Evolutionary conservation across 2,329 filamentous ascomycete genomes (phyloP).

Genomic region (Xylaria sp.): DNA sequence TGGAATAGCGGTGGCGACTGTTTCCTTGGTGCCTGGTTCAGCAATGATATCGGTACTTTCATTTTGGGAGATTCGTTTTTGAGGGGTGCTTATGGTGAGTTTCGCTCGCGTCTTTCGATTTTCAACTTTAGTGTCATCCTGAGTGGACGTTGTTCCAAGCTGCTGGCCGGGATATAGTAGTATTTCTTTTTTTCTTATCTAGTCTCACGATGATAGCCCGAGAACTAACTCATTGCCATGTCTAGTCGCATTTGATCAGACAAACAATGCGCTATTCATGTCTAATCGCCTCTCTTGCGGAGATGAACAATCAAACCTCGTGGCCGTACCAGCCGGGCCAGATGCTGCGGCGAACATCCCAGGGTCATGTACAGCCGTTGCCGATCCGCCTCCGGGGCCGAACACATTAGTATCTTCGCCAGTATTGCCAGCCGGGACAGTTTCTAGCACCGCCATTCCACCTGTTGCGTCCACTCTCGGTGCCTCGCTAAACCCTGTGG

Average conservation of each 20-base stretch:
- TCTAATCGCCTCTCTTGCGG: slow-evolving; percentile 42
- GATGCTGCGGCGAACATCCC: slow-evolving; percentile 43
- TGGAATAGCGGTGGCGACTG: slow-evolving; percentile 46
- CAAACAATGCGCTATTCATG: slow-evolving; percentile 48
- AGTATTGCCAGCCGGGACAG: not conserved
- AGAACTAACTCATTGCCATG: slow-evolving; percentile 4
- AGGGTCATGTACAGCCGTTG: slow-evolving; percentile 37
- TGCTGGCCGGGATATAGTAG: too few relatives aligned
- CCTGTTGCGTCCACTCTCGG: slow-evolving; percentile 1
- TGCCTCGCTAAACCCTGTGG: slow-evolving; percentile 18
- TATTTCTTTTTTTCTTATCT: not conserved
- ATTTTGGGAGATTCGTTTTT: slow-evolving; percentile 49
- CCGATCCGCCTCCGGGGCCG: not conserved
- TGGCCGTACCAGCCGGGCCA: slow-evolving; percentile 44
- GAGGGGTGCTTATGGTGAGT: slow-evolving; percentile 48
- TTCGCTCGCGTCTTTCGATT: not conserved
- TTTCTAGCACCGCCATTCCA: slow-evolving; percentile 2
- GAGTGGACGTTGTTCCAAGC: not conserved
- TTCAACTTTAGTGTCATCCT: not conserved
- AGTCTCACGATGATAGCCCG: not conserved
- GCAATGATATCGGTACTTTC: slow-evolving; percentile 40
- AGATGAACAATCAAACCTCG: slow-evolving; percentile 40
- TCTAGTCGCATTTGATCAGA: slow-evolving; percentile 47
- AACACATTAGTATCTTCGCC: not conserved
- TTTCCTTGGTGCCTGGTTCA: slow-evolving; percentile 44